Evolutionary conservation across 2,329 filamentous ascomycete genomes (phyloP).

Genomic region (Colletotrichum sansevieriae): DNA sequence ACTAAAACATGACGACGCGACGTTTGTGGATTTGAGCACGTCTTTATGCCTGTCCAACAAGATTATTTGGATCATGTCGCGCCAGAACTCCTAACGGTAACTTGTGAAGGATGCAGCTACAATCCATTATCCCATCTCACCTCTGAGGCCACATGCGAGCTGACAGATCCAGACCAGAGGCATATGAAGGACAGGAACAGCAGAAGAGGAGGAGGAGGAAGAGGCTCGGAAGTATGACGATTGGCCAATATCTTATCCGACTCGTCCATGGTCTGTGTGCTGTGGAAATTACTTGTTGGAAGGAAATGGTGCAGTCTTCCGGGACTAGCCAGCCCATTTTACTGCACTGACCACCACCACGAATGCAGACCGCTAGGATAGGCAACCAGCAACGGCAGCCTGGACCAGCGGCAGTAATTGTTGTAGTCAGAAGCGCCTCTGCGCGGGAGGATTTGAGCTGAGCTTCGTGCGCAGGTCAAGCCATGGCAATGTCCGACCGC

Average conservation of each 20-base stretch:
- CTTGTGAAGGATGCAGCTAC: constrained; percentile 8
- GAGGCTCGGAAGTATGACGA: constrained; percentile 14
- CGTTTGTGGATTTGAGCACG: not conserved
- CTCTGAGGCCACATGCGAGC: not conserved
- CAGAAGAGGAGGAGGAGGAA: not conserved
- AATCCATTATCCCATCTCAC: not conserved
- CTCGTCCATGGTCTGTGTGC: constrained; percentile 9
- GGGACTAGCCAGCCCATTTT: constrained; percentile 3
- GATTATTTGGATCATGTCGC: not conserved
- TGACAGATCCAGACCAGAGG: not conserved
- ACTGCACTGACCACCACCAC: constrained; percentile 28
- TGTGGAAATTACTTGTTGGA: constrained; percentile 38
- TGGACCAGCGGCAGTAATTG: constrained; percentile 11
- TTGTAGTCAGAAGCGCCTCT: no score
- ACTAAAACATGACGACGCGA: not conserved
- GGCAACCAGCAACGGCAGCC: constrained; percentile 10
- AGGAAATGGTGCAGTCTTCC: constrained; percentile 3
- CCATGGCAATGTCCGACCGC: not conserved
- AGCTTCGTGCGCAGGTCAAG: not conserved
- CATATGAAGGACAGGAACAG: not conserved
- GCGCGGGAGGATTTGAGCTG: not conserved
- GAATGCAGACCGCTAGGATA: constrained; percentile 20
- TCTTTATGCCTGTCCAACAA: constrained; percentile 14
- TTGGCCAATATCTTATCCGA: constrained; percentile 25
- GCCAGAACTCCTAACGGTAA: not conserved